Evolutionary conservation across 257 asterid species (phyloP).

Genomic region (Ocimum tenuiflorum): DNA sequence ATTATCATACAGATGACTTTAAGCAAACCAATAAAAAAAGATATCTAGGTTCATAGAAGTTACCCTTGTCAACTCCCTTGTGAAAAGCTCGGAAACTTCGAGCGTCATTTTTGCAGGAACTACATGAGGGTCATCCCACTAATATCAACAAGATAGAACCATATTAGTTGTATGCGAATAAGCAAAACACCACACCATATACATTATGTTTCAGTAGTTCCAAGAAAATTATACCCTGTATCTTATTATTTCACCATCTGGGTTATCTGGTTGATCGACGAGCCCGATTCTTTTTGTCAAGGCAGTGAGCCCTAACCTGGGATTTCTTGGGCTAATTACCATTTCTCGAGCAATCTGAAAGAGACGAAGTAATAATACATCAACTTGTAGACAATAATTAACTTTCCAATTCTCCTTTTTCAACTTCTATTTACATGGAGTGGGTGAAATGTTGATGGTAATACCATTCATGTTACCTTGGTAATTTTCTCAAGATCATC

Average conservation of each 20-base stretch:
- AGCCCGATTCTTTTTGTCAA: slow-evolving; percentile 74
- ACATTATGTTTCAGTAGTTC: slow-evolving; percentile 9
- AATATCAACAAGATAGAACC: slow-evolving; percentile 17
- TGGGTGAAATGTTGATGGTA: not conserved
- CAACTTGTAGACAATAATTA: not conserved
- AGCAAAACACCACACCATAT: slow-evolving; percentile 10
- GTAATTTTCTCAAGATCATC: slow-evolving; percentile 95
- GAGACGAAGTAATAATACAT: slow-evolving; percentile 9
- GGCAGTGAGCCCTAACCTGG: slow-evolving; percentile 84
- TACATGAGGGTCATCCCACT: slow-evolving; percentile 98
- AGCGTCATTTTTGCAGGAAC: slow-evolving; percentile 77
- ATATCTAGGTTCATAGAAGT: slow-evolving; percentile 21
- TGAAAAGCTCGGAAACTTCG: slow-evolving; percentile 91
- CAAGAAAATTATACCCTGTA: slow-evolving; percentile 50
- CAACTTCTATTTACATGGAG: slow-evolving; percentile 1
- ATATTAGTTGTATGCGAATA: slow-evolving; percentile 15
- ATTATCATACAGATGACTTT: not conserved
- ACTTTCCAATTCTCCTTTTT: not conserved
- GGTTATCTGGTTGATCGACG: slow-evolving; percentile 68
- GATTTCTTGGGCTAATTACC: slow-evolving; percentile 90
- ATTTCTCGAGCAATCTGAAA: slow-evolving; percentile 94
- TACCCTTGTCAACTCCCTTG: slow-evolving; percentile 93
- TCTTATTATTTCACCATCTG: slow-evolving; percentile 77
- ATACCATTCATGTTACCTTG: slow-evolving; percentile 41
- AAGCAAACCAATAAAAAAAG: not conserved